Conservation (phyloP, 1,284 basidiomycete species). For the Heterobasidion occidentale region DNA sequence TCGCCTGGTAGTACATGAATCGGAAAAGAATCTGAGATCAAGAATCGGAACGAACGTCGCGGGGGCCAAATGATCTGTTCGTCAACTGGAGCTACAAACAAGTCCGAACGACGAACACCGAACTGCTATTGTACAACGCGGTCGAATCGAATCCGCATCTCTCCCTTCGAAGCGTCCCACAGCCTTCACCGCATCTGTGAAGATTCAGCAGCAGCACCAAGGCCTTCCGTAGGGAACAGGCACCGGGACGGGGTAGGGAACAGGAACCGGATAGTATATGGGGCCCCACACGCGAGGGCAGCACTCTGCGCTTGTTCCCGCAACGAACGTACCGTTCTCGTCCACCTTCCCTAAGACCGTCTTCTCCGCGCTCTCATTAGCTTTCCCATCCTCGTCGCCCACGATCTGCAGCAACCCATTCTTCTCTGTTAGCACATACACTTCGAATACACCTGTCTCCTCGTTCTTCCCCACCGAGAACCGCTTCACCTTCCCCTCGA, state of each 20-base stretch:
- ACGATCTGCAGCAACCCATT: not conserved
- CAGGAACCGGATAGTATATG: not conserved
- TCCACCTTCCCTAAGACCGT: not conserved
- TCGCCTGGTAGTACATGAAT: too few species aligned
- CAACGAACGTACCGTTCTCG: not conserved
- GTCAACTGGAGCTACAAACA: too few species aligned
- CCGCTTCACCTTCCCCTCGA: not conserved
- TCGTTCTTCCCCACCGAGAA: not conserved
- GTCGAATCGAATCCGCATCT: too few species aligned
- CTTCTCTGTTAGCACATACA: not conserved
- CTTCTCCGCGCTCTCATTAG: not conserved
- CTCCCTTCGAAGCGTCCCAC: too few species aligned
- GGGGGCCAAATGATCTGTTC: too few species aligned
- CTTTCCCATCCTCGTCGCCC: not conserved
- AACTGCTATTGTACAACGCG: too few species aligned
- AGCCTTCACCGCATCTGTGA: not conserved
- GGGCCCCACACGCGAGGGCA: not conserved
- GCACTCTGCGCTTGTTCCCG: not conserved
- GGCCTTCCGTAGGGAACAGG: not conserved
- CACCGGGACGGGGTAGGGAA: not conserved
- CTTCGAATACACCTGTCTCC: not conserved
- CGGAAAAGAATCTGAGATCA: too few species aligned
- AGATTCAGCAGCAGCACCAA: not conserved
- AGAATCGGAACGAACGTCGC: too few species aligned
- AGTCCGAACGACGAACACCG: too few species aligned